Percentiles rank a stretch among this genome's conserved stretches.
These are phyloP conservation scores for Flaveria floridana DNA, from an alignment of 140 eudicot genomes.

Conservation along the genomic window DNA sequence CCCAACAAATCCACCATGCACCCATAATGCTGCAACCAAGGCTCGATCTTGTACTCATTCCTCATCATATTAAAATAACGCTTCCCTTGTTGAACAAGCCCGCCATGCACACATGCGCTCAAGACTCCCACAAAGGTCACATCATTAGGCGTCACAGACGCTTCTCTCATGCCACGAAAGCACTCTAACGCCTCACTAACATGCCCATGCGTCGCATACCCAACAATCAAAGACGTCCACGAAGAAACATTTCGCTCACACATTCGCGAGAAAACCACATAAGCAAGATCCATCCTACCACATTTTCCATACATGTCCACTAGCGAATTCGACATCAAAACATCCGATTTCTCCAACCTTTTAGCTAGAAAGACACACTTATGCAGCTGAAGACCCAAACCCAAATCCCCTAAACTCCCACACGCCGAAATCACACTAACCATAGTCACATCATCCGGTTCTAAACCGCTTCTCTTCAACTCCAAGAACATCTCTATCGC, in stretches of 20 bases:
- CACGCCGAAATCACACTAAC: conserved; percentile 68
- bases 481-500: conserved; percentile 54
- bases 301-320: conserved; percentile 88
- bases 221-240: conserved; percentile 85
- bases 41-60: conserved; percentile 47
- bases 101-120: conserved; percentile 92
- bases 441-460: conserved; percentile 78
- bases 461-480: conserved; percentile 53
- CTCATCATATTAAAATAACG: conserved; percentile 63
- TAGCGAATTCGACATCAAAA: conserved; percentile 66
- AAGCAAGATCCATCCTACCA: conserved; percentile 79
- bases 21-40: conserved; percentile 68
- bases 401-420: conserved; percentile 71
- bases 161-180: conserved; percentile 58
- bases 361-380: conserved; percentile 63
- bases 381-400: conserved; percentile 65
- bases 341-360: conserved; percentile 37
- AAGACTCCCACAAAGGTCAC: conserved; percentile 83
- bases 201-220: conserved; percentile 72
- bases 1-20: conserved; percentile 94
- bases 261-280: conserved; percentile 55
- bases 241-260: conserved; percentile 64
- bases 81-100: conserved; percentile 63
- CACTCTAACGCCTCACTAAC: conserved; percentile 53
- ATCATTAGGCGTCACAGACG: conserved; percentile 55